Evolutionary conservation across 2,329 filamentous ascomycete species (phyloP).

Genomic region (Paradendryphiella salina): DNA sequence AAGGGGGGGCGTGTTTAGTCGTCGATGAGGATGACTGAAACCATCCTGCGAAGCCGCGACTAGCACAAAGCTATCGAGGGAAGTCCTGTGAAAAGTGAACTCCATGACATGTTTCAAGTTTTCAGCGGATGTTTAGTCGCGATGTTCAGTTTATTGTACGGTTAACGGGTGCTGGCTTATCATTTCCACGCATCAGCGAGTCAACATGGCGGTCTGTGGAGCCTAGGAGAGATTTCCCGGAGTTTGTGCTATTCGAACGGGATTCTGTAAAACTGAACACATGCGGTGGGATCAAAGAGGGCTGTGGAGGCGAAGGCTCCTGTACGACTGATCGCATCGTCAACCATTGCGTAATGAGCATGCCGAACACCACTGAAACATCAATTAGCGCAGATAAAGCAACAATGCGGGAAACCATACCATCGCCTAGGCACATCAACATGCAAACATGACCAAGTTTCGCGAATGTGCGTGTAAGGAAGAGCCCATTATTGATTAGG

Average conservation of each 20-base stretch:
- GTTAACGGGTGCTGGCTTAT: neutral
- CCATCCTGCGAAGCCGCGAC: neutral
- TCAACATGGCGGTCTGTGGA: neutral
- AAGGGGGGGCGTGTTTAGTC: too few species aligned
- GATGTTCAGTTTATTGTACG: neutral
- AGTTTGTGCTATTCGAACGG: neutral
- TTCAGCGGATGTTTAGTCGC: slow-evolving; percentile 3
- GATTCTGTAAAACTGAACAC: neutral
- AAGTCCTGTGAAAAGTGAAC: neutral
- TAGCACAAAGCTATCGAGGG: neutral
- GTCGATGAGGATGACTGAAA: too few species aligned
- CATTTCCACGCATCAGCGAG: neutral
- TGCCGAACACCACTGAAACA: slow-evolving; percentile 19
- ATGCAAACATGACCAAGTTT: slow-evolving; percentile 45
- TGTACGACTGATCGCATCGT: slow-evolving; percentile 18
- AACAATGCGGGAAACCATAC: slow-evolving; percentile 28
- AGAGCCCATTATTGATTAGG: slow-evolving; percentile 40
- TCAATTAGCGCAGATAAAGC: neutral
- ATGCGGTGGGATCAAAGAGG: neutral
- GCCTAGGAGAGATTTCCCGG: neutral
- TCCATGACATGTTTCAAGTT: neutral
- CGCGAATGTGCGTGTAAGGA: slow-evolving; percentile 31
- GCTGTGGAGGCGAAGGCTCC: neutral
- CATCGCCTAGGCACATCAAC: slow-evolving; percentile 44
- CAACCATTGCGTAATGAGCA: slow-evolving; percentile 27